These are phyloP conservation scores for Borovskyia barvae DNA, from an alignment of 208 protist species.

Conservation along the genomic window DNA sequence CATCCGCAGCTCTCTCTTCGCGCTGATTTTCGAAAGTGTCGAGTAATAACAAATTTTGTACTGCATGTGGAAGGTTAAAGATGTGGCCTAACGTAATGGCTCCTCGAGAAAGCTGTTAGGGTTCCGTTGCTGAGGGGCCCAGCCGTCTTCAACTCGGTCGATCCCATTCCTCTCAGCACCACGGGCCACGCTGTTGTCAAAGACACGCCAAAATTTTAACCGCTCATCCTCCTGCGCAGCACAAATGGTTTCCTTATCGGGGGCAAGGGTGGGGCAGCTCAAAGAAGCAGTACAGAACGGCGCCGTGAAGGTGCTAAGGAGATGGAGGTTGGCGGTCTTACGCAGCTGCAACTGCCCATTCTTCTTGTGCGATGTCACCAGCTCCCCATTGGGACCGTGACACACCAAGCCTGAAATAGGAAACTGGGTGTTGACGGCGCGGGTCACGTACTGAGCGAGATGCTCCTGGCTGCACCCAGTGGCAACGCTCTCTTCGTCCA, in stretches of 20 bases:
- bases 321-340: constrained; percentile 49
- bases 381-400: constrained; percentile 26
- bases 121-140: constrained; percentile 10
- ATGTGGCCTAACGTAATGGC: constrained; percentile 5
- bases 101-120: not conserved
- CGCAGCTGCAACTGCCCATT: constrained; percentile 80
- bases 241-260: constrained; percentile 68
- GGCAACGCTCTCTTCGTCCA: constrained; percentile 7
- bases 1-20: no score
- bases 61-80: not conserved
- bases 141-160: not conserved
- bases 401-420: constrained; percentile 69
- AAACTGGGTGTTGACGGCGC: constrained; percentile 55
- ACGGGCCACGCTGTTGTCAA: constrained; percentile 21
- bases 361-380: constrained; percentile 58
- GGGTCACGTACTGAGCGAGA: constrained; percentile 35
- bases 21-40: no score
- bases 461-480: constrained; percentile 4
- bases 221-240: constrained; percentile 75
- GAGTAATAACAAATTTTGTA: no score
- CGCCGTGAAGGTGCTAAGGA: constrained; percentile 59
- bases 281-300: constrained; percentile 46
- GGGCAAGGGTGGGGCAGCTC: constrained; percentile 59
- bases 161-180: not conserved
- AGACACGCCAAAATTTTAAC: constrained; percentile 85